phyloP scores from a whole-genome alignment of 2,329 filamentous ascomycete species.

The Xenosphaeropsis pyriputrescens region DNA sequence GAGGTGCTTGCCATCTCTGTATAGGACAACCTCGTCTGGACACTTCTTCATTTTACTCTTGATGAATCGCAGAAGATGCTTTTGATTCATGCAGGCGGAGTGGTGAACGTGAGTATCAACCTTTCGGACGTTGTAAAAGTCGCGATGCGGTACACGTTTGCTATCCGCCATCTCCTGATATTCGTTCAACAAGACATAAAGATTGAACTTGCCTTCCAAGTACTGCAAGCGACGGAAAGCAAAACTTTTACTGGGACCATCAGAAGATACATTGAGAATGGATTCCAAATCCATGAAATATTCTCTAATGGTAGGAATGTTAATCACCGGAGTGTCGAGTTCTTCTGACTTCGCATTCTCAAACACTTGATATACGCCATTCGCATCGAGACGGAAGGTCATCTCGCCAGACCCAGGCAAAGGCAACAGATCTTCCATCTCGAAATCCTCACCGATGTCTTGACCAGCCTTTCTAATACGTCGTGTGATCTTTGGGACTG shows the following conservation, averaged over 20 bases:
- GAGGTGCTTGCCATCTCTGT: conserved; percentile 80
- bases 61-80: conserved; percentile 94
- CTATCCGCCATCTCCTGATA: conserved; percentile 97
- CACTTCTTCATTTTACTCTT: conserved; percentile 99
- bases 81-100: conserved; percentile 99
- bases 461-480: conserved; percentile 73
- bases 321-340: conserved; percentile 54
- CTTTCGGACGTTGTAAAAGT: conserved; percentile 98
- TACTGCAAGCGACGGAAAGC: conserved; percentile 91
- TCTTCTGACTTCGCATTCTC: conserved; percentile 49
- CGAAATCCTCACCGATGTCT: conserved; percentile 85
- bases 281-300: conserved; percentile 92
- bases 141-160: conserved; percentile 92
- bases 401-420: conserved; percentile 57
- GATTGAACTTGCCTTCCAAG: conserved; percentile 90
- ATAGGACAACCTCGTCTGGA: conserved; percentile 85
- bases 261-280: conserved; percentile 78
- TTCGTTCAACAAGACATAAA: conserved; percentile 86
- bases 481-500: conserved; percentile 19
- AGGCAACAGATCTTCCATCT: conserved; percentile 63
- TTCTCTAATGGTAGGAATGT: conserved; percentile 83
- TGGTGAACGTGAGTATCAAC: conserved; percentile 99
- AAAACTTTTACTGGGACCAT: conserved; percentile 94
- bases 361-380: conserved; percentile 87
- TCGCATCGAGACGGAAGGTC: conserved; percentile 66